Conservation (phyloP, 345 rosid genomes). For the Gossypium mustelinum region DNA sequence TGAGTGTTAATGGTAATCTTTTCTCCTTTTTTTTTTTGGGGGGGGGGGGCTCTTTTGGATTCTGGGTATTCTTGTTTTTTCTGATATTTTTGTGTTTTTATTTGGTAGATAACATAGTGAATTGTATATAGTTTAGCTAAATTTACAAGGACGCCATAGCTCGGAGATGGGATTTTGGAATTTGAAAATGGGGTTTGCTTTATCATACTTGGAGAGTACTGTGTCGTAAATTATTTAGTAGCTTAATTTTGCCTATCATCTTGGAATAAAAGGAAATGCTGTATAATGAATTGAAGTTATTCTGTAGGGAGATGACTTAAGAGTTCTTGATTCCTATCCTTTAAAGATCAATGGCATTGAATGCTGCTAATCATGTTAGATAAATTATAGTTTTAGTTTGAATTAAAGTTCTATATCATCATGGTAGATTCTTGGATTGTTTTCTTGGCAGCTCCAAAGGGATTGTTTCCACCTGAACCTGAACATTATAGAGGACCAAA, state of each 20-base stretch:
- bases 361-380: constrained; percentile 7
- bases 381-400: background rate
- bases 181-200: background rate
- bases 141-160: background rate
- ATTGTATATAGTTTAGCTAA: background rate
- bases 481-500: constrained; percentile 85
- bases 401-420: background rate
- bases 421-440: constrained; percentile 18
- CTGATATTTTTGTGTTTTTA: background rate
- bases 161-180: background rate
- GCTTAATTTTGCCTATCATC: constrained; percentile 5
- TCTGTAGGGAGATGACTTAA: background rate
- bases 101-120: background rate
- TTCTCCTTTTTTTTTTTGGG: background rate
- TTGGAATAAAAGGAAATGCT: background rate
- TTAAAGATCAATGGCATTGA: background rate
- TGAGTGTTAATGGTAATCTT: constrained; percentile 78
- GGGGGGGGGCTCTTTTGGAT: background rate
- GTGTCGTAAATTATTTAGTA: background rate
- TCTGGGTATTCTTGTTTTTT: constrained; percentile 26
- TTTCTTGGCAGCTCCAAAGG: constrained; percentile 78
- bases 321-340: background rate
- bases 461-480: constrained; percentile 92
- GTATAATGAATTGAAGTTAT: background rate
- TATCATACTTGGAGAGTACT: background rate